Evolutionary conservation across 306 rosid genomes (phyloP), one percentile per base, ranked within the genome.

Genomic region (Malus orientalis): DNA sequence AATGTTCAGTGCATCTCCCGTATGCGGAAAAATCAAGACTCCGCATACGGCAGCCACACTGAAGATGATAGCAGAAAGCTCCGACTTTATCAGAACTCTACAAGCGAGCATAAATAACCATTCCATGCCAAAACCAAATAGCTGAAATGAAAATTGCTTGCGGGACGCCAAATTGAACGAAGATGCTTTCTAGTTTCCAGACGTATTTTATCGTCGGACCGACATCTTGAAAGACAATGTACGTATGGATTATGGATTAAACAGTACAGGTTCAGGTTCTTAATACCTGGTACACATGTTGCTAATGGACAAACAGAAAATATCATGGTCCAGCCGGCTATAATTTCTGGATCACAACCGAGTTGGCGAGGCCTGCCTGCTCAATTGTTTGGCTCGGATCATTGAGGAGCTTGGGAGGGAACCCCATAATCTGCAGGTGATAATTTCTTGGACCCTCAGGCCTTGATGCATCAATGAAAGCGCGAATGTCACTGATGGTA

Each of bases 261-360:
- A 29, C 67, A 45, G 45, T 71, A 70, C 66, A 62, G 53, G 67
- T 80, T 75, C 77, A 72, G 69, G 61, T 77, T 54, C 70, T 77
- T 61, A 60, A 73, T 74, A 71, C 73, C 51, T 45, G 70, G 83
- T 38, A 49, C 69, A 49, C 55, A 74, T 62, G 9, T 59, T 4
- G 32, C 79, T 30, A 60, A 78, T 55, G 69, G 42, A 32, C 78
- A 67, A 42, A 66, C 45, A 54, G 74, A 58, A 78, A 33, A 73
- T 33, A 69, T n/a, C 51, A 23, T 5, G 61, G 53, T 51, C 78
- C 63, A 29, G 74, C 61, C 58, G 14, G 76, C 85, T 86, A 95
- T 80, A 92, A 89, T 81, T 95, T 95, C 91, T 95, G 99, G 60
- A 95, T 88, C 73, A 95, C 96, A 47, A 92, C 99, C 19, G 99